Evolutionary conservation across 2,329 filamentous ascomycete species (phyloP), one percentile per base, ranked within the genome.

Genomic region (Ilyonectria robusta): DNA sequence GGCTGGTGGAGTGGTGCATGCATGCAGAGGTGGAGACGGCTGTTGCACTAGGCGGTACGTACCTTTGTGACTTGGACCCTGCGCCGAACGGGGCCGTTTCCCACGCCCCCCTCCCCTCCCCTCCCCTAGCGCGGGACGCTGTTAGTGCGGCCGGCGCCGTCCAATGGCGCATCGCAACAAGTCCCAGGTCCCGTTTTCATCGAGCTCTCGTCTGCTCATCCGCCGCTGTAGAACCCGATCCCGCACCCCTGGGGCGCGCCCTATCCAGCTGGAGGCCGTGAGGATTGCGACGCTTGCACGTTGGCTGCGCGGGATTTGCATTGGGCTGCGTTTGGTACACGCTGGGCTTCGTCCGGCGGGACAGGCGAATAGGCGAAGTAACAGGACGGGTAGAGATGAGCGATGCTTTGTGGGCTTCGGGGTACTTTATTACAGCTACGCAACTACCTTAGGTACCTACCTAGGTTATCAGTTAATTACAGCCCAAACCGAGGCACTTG

Each of bases 11-110:
- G 47, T 29, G 48, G 48, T n/a, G 23, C 23, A 23, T 23, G 48
- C 48, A 23, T 37, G n/a, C 29, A 51, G 48, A 51, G 26, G 48
- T 51, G 46, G 46, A 48, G 46, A 31, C 48, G 26, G 8, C 47
- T n/a, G 48, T 51, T 51, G 17, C 26, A 19, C 17, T 26, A 53
- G 31, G 26, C 26, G 26, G 50, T 35, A 53, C 50, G 50, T 53
- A 53, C 50, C 31, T 15, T 19, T 21, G 7, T 35, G 29, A 53
- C 50, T 53, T 53, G 50, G 50, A 53, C 50, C 50, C 50, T 53
- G 50, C 50, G 31, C 29, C 29, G 17, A 33, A 29, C 26, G 47
- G 47, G 47, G 26, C 47, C 47, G 47, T 50, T 31, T 33, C 15
- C 26, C 47, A 50, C 47, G 47, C 26, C 26, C 48, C 29, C 29